phyloP scores from a whole-genome alignment of 2,329 filamentous ascomycete genomes.

The Clarireedia paspali region DNA sequence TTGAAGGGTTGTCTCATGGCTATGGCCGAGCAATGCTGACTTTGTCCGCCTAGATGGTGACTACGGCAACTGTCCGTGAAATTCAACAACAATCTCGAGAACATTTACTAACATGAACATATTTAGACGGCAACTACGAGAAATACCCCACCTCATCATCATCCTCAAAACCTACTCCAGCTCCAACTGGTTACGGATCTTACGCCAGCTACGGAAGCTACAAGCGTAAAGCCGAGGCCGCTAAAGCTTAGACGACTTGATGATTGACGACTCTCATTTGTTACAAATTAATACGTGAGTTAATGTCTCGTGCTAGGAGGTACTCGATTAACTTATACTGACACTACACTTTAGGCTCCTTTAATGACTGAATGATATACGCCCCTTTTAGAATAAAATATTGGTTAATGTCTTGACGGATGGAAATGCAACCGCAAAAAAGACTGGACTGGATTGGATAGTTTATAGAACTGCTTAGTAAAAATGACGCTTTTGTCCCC shows the following conservation, averaged over 20 bases:
- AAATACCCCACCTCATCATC: not conserved
- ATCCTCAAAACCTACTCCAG: not conserved
- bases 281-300: slow-evolving; percentile 4
- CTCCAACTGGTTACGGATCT: slow-evolving; percentile 8
- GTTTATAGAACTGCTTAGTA: not conserved
- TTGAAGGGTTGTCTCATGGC: not conserved
- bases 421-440: not conserved
- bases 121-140: slow-evolving; percentile 2
- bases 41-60: not conserved
- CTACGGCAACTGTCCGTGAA: slow-evolving; percentile 1
- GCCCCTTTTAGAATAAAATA: slow-evolving; percentile 4
- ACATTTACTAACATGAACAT: not conserved
- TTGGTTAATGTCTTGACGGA: not conserved
- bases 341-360: not conserved
- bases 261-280: slow-evolving; percentile 1
- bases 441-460: not conserved
- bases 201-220: slow-evolving; percentile 5
- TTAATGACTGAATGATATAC: slow-evolving; percentile 11
- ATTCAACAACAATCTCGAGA: not conserved
- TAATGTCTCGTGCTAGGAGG: too few species aligned
- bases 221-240: not conserved
- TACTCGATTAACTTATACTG: not conserved
- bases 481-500: not conserved
- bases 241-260: not conserved
- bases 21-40: slow-evolving; percentile 3